Conservation (phyloP, 164 flowering plant species). For the Amborella trichopoda region DNA sequence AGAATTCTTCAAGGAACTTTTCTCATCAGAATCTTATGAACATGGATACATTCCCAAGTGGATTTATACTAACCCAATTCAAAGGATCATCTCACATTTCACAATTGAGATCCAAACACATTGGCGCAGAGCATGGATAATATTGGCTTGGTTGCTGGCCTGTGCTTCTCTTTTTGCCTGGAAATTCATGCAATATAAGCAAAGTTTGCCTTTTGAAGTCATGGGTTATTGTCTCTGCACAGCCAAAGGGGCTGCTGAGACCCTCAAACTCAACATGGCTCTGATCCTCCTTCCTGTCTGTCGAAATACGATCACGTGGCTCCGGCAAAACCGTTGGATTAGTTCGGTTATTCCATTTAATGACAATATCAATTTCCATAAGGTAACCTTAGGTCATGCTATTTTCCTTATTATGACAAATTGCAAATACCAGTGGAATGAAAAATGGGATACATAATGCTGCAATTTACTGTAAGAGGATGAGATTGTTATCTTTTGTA, state of each 20-base stretch:
- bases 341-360: conserved; percentile 35
- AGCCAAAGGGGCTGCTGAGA: conserved; percentile 55
- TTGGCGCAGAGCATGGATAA: conserved; percentile 36
- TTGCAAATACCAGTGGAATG: not conserved
- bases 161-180: conserved; percentile 26
- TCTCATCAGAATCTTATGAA: too few species aligned
- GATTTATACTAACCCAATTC: too few species aligned
- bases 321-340: conserved; percentile 15
- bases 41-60: too few species aligned
- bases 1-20: too few species aligned
- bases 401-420: not conserved
- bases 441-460: not conserved
- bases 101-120: conserved; percentile 23
- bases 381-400: conserved; percentile 18
- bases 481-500: not conserved
- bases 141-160: conserved; percentile 19
- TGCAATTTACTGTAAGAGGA: not conserved
- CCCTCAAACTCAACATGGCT: conserved; percentile 49
- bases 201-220: conserved; percentile 30
- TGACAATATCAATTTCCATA: conserved; percentile 48
- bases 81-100: conserved; percentile 5
- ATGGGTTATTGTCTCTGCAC: conserved; percentile 45
- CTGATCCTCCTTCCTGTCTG: conserved; percentile 39
- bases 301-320: conserved; percentile 40
- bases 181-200: conserved; percentile 36